Base-by-base conservation (phyloP, 331 rosid species). In the Pyrus hybrid region DNA sequence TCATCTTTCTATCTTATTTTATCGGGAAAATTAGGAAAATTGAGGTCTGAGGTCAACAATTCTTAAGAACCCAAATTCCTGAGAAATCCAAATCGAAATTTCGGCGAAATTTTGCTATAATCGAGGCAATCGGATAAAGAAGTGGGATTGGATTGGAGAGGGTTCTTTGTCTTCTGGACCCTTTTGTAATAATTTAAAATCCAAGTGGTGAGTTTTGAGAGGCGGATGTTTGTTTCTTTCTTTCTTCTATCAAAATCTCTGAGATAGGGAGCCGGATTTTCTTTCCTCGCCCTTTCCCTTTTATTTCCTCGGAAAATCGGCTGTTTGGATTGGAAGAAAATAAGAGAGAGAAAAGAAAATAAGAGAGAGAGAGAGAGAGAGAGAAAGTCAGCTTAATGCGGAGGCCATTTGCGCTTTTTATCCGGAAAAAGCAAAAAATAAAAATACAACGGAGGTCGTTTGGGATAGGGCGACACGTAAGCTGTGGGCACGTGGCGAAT, bases 121-220 rank as follows among this genome's bases (percentile, higher is more conserved):
- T 37, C 81, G 86, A 86, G 89, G 86, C 78, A 79, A 79, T 43
- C 60, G 85, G 91, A 88, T 86, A 85, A 16, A 81, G 35, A 20
- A 13, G 71, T 32, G 73, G 67, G 67, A 68, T 68, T 23, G 68
- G 81, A 76, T 80, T 28, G 83, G 80, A n/a, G 68, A 66, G 47
- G 16, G 2, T 17, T 60, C 54, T 47, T 8, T 53, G 58, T 58
- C 63, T 58, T 58, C 28, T 58, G 68, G 25, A 73, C 18, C 41
- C 63, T 13, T 17, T 18, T 14, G 20, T 41, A 62, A 23, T 41
- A 26, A 65, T 33, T 37, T 4, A 14, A 32, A 20, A 1, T 17
- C 65, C 83, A 73, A 13, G 80, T 81, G 87, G 83, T 61, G 68
- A 30, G 61, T 69, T 37, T 28, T 54, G 54, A 76, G 58, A 67